Percentiles rank a stretch among this genome's conserved stretches.
Evolutionary conservation across 1,284 basidiomycete genomes (phyloP).

Genomic region (Melampsora americana): DNA sequence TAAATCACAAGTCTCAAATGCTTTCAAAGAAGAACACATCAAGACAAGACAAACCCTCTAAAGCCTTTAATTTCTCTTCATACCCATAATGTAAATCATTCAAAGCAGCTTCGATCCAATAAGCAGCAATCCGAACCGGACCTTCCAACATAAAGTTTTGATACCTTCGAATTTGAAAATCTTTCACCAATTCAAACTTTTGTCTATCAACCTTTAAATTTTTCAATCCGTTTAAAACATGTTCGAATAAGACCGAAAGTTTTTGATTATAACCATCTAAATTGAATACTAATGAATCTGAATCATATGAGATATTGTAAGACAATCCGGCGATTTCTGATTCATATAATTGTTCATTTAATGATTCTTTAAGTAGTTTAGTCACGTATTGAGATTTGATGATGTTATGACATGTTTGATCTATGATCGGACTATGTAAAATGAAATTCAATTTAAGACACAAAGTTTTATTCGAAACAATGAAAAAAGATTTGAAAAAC

Average conservation of each 20-base stretch:
- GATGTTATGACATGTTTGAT: constrained; percentile 52
- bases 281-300: constrained; percentile 68
- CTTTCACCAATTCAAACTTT: constrained; percentile 77
- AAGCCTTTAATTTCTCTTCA: constrained; percentile 28
- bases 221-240: constrained; percentile 72
- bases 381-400: constrained; percentile 67
- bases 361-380: constrained; percentile 80
- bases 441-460: too few relatives aligned
- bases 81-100: constrained; percentile 27
- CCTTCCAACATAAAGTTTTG: constrained; percentile 37
- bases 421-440: constrained; percentile 53
- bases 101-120: constrained; percentile 31
- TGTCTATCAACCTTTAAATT: constrained; percentile 67
- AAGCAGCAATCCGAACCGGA: constrained; percentile 22
- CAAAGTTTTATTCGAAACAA: neutral
- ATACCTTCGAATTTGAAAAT: constrained; percentile 62
- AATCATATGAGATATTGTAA: constrained; percentile 69
- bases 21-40: neutral
- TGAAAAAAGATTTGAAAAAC: constrained; percentile 21
- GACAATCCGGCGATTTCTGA: constrained; percentile 84
- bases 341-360: constrained; percentile 88
- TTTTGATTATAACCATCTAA: constrained; percentile 94
- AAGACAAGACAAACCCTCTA: neutral
- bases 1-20: neutral
- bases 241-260: constrained; percentile 70